Base-by-base conservation (phyloP, 352 stramenopile species). In the Phytophthora lateralis region DNA sequence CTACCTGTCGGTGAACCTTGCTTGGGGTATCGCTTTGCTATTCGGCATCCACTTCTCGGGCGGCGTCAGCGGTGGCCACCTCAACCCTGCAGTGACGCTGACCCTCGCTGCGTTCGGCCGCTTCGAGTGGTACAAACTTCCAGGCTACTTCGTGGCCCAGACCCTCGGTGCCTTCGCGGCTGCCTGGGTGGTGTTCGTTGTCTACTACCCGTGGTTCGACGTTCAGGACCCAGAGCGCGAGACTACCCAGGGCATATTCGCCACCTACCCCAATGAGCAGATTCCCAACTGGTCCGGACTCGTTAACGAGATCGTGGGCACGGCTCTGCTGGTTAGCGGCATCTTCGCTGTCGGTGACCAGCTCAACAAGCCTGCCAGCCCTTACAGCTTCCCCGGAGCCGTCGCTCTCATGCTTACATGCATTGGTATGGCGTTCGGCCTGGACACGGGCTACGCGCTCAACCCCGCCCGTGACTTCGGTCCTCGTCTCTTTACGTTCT, bases 171-270 rank as follows among this genome's bases (percentile, higher is more conserved):
- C 68, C 0, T 88, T 89, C 30, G 68, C 48, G 42, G 80, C 63
- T 10, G 73, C 75, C 3, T 51, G 60, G 14, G 55, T 75, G 1
- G 66, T 89, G 5, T 88, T 79, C 35, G 20, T 85, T 5, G 63
- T 88, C n/a, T 85, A 88, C 59, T 86, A 86, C 53, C 77, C 66
- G 38, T 70, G 71, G 55, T 79, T 85, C 47, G 60, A 84, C 43
- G 12, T 59, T 24, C 53, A 76, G 2, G 77, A 89, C 61, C 73
- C 80, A 0, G 55, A 66, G 15, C 64, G 63, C 1, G 38, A 27
- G 11, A 68, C 67, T n/a, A 78, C 73, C 2, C 70, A 76, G 8
- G 66, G 66, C 5, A 72, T 82, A 20, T 85, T 85, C 45, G 69
- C 68, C 17, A 81, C 76, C 0, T 80, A 78, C 60, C 73, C 71